Conservation (phyloP, 306 rosid genomes). For the Vigna nakashimae region DNA sequence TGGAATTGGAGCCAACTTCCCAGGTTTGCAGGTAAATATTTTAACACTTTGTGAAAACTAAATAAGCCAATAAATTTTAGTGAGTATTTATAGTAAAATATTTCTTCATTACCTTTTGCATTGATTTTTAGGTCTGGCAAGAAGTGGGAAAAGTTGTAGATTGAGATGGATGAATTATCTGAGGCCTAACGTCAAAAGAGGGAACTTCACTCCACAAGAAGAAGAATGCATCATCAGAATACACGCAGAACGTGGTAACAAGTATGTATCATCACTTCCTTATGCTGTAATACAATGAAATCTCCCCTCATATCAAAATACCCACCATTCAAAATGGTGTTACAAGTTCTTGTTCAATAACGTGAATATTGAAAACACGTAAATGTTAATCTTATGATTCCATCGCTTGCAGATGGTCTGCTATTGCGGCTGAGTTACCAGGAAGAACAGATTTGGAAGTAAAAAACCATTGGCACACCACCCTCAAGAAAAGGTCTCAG, state of each 20-base stretch:
- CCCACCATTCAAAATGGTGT: neutral
- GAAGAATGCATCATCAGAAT: slow-evolving; percentile 41
- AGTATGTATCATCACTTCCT: slow-evolving; percentile 6
- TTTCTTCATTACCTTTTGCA: neutral
- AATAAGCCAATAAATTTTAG: neutral
- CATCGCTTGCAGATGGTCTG: slow-evolving; percentile 50
- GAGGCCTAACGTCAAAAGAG: slow-evolving; percentile 54
- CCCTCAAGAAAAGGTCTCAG: slow-evolving; percentile 35
- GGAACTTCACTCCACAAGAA: slow-evolving; percentile 44
- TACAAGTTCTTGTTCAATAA: too few species aligned
- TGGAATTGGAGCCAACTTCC: slow-evolving; percentile 99
- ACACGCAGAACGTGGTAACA: slow-evolving; percentile 45
- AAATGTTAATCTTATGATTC: neutral
- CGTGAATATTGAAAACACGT: neutral
- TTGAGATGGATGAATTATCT: slow-evolving; percentile 58
- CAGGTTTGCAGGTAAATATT: slow-evolving; percentile 71
- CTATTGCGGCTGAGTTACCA: slow-evolving; percentile 44
- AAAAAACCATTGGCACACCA: slow-evolving; percentile 56
- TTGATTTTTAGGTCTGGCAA: slow-evolving; percentile 43
- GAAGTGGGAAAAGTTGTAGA: slow-evolving; percentile 59
- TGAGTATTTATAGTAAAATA: neutral
- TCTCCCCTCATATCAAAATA: neutral
- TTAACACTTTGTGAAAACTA: neutral
- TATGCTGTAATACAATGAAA: neutral
- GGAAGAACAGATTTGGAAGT: slow-evolving; percentile 55